phyloP scores from a whole-genome alignment of 768 basidiomycete genomes.

The Glaciozyma antarctica region DNA sequence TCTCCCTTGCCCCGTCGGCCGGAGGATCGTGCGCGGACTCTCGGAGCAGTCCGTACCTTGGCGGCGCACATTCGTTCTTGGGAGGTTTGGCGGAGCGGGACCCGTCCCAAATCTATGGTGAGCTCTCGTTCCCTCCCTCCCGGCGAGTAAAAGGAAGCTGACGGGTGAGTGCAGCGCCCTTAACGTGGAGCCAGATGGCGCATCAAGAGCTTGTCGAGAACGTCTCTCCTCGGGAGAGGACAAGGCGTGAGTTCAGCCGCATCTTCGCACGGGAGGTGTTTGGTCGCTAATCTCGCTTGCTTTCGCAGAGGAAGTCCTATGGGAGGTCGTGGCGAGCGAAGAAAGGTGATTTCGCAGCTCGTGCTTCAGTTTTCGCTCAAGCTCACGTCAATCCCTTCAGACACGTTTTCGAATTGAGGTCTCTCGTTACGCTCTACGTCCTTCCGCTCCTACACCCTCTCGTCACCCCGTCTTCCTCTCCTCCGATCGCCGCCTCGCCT shows the following conservation, averaged over 20 bases:
- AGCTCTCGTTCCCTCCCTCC: neutral
- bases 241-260: slow-evolving; percentile 35
- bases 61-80: neutral
- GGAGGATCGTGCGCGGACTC: neutral
- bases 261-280: neutral
- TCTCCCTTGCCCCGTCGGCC: neutral
- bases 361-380: no score
- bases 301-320: neutral
- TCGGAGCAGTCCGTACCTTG: neutral
- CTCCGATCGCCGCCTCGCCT: neutral
- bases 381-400: slow-evolving; percentile 1
- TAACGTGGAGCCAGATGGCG: slow-evolving; percentile 37
- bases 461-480: slow-evolving; percentile 1
- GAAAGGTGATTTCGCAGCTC: slow-evolving; percentile 28
- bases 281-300: no score
- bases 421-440: slow-evolving; percentile 31
- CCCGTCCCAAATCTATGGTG: neutral
- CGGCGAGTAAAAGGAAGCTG: neutral
- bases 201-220: slow-evolving; percentile 36
- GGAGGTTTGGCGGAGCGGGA: neutral
- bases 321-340: slow-evolving; percentile 37
- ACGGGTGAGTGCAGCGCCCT: slow-evolving; percentile 1
- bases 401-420: slow-evolving; percentile 34
- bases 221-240: slow-evolving; percentile 34
- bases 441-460: slow-evolving; percentile 33